These are phyloP conservation scores for Leccinum aurantiacum DNA, from an alignment of 768 basidiomycete species.

Conservation along the genomic window DNA sequence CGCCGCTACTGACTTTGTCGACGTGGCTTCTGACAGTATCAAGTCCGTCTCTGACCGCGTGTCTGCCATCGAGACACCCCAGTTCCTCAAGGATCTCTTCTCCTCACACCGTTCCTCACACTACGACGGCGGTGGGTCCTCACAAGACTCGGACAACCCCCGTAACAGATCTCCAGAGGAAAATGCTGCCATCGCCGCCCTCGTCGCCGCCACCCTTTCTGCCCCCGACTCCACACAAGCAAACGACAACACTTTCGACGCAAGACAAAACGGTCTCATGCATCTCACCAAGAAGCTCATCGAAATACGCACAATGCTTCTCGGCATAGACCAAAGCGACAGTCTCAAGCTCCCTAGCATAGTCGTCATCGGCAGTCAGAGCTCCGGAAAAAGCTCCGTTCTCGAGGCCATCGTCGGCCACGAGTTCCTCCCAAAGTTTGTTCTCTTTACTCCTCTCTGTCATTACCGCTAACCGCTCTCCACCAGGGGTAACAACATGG, in stretches of 20 bases:
- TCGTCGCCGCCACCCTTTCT: constrained; percentile 76
- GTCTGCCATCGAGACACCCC: constrained; percentile 55
- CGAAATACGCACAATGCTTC: constrained; percentile 91
- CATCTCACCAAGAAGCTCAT: constrained; percentile 93
- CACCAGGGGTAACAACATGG: constrained; percentile 95
- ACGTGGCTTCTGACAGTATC: constrained; percentile 68
- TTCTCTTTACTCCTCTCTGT: constrained; percentile 12
- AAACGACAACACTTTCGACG: constrained; percentile 38
- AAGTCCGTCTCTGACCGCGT: constrained; percentile 59
- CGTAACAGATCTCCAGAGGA: constrained; percentile 50
- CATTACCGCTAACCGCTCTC: constrained; percentile 2
- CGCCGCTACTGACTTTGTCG: constrained; percentile 58
- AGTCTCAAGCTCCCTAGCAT: constrained; percentile 94
- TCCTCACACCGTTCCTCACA: constrained; percentile 32
- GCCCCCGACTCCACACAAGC: constrained; percentile 56
- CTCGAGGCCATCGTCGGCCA: constrained; percentile 97
- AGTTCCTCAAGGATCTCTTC: constrained; percentile 71
- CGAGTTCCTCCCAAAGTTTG: constrained; percentile 97
- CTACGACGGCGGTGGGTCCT: constrained; percentile 33
- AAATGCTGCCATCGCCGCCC: constrained; percentile 65
- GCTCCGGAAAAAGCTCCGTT: constrained; percentile 97
- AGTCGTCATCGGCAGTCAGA: constrained; percentile 97
- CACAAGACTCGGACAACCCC: constrained; percentile 37
- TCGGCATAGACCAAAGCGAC: constrained; percentile 95
- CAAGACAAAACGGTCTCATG: constrained; percentile 81